Percentiles rank a stretch among this genome's conserved stretches.
These are phyloP conservation scores for Neofusicoccum laricinum DNA, from an alignment of 2,329 filamentous ascomycete genomes.

Conservation along the genomic window DNA sequence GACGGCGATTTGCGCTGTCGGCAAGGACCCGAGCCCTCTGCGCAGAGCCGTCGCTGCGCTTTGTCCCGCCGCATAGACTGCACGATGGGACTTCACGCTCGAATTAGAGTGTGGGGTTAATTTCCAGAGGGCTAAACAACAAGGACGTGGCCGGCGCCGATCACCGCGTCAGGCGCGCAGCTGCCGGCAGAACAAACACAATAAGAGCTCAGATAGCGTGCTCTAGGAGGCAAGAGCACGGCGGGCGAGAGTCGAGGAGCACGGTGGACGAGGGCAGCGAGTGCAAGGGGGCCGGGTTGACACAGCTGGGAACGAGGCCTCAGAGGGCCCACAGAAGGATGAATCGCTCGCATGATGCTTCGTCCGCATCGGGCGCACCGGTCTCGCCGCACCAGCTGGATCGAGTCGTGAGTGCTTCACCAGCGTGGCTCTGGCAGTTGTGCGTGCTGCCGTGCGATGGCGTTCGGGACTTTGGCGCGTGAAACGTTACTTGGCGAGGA, in stretches of 20 bases:
- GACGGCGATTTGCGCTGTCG: neutral
- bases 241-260: neutral
- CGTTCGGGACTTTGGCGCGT: neutral
- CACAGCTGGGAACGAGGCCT: too few species aligned
- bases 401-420: neutral
- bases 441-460: neutral
- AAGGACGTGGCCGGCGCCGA: neutral
- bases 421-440: neutral
- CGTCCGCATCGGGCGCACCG: neutral
- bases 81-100: neutral
- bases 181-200: neutral
- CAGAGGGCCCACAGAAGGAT: slow-evolving; percentile 3
- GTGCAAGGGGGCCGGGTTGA: too few species aligned
- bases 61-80: neutral
- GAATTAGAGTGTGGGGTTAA: slow-evolving; percentile 11
- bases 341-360: slow-evolving; percentile 11
- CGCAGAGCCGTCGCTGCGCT: neutral
- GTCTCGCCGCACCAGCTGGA: neutral
- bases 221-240: neutral
- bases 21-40: neutral
- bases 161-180: slow-evolving; percentile 3
- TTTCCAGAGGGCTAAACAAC: slow-evolving; percentile 11
- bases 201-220: neutral
- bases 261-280: neutral
- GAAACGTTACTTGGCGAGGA: slow-evolving; percentile 3